Base-by-base conservation (phyloP, 2,329 filamentous ascomycete species). In the Sclerotinia nivalis region DNA sequence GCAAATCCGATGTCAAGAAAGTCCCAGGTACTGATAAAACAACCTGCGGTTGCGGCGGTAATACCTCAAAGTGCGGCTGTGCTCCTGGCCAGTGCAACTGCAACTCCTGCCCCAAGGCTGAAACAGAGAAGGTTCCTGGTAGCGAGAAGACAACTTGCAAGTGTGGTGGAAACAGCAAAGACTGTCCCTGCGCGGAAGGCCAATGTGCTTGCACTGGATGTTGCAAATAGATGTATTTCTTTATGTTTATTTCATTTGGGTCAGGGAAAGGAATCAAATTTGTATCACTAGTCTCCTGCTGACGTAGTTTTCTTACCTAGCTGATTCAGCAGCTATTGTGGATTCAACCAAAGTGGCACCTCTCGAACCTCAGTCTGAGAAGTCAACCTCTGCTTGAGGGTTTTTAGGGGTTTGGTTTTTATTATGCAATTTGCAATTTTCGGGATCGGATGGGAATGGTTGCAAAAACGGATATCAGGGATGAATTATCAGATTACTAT, bases 1-100 rank as follows among this genome's bases (percentile, higher is more conserved):
- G 78, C 61, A 85, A 84, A 79, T 82, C 82, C 70, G 77, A 81
- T n/a, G 81, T 79, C 50, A 78, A 79, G 70, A 75, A 73, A 25
- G 77, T 80, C 69, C 71, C 76, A n/a, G 80, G 74, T 8, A 78
- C 78, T 0, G 77, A 80, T 59, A 82, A 82, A 77, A 81, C 81
- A 8, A 79, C 78, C 18, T 82, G 82, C 71, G 76, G 77, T 62
- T 82, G 80, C 74, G 79, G 75, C 47, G 83, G 79, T 68, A 77
- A 78, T 65, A 76, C 75, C 28, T 72, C 78, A 20, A 73, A 73
- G 20, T 83, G 81, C 67, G 74, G 74, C 15, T 83, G 81, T 72
- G 77, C 75, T 56, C 78, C 80, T 40, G 79, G 79, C 28, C 74
- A 77, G 25, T 83, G 81, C 74, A 78, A 76, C 55, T 83, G 81